These are phyloP conservation scores for Orbilia ellipsospora DNA, from an alignment of 2,329 filamentous ascomycete species.

Conservation along the genomic window DNA sequence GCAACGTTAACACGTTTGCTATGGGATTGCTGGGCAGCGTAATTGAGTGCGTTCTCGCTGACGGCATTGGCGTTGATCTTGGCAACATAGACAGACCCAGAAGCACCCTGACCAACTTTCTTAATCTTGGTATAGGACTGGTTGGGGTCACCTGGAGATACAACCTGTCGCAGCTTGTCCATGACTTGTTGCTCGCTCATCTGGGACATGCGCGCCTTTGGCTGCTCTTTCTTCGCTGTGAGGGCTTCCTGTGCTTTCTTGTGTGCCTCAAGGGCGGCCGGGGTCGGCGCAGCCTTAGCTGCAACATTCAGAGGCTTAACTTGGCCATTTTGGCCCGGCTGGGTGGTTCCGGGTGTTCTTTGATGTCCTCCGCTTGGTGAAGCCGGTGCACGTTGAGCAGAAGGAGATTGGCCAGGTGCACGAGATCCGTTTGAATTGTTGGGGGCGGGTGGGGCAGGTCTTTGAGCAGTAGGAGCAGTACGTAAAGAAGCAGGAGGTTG, in stretches of 20 bases:
- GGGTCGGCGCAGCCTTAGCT: constrained; percentile 71
- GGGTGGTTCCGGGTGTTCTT: constrained; percentile 60
- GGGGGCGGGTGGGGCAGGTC: constrained; percentile 82
- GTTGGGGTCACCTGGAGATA: constrained; percentile 94
- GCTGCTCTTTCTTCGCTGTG: constrained; percentile 90
- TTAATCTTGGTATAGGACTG: constrained; percentile 98
- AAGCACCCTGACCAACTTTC: constrained; percentile 98
- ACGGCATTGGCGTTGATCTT: constrained; percentile 89
- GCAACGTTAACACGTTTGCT: constrained; percentile 76
- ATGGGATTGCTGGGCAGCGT: constrained; percentile 74
- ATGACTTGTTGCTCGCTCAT: constrained; percentile 98
- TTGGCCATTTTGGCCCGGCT: constrained; percentile 60
- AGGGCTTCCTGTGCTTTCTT: constrained; percentile 91
- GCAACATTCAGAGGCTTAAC: constrained; percentile 84
- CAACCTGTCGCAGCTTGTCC: constrained; percentile 91
- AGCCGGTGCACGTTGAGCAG: constrained; percentile 51
- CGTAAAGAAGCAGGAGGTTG: constrained; percentile 69
- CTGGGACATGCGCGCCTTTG: constrained; percentile 84
- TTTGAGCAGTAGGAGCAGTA: constrained; percentile 71
- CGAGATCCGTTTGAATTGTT: constrained; percentile 60
- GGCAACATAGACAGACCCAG: constrained; percentile 96
- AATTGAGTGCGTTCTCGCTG: constrained; percentile 83
- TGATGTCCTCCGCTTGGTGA: constrained; percentile 58
- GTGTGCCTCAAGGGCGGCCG: constrained; percentile 38
- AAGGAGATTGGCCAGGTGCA: constrained; percentile 51